Conservation (phyloP, 768 basidiomycete genomes). For the Sutorius australiensis region DNA sequence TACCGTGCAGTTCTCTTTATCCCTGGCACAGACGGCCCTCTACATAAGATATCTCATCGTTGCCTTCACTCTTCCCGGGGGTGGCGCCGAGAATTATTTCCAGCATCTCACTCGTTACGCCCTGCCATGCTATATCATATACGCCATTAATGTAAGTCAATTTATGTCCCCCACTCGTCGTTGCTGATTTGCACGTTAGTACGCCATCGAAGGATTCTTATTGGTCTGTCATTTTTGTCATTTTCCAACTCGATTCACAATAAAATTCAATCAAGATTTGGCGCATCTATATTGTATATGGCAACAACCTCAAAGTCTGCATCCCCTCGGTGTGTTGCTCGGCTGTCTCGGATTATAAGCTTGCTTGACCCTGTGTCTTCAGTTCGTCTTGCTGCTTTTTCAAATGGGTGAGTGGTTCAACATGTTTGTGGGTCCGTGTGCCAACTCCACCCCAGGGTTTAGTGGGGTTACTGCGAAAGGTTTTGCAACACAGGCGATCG, state of each 20-base stretch:
- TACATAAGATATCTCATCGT: not conserved
- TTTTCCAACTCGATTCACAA: not conserved
- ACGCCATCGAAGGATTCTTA: conserved; percentile 12
- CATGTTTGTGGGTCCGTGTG: too few species aligned
- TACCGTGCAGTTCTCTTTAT: conserved; percentile 16
- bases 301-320: conserved; percentile 11
- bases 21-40: conserved; percentile 4
- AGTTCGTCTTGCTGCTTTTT: conserved; percentile 12
- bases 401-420: conserved; percentile 13
- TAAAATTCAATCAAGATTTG: conserved; percentile 15
- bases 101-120: not conserved
- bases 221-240: conserved; percentile 8
- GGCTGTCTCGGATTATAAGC: not conserved
- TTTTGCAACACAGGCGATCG: not conserved
- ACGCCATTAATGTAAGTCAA: conserved; percentile 13
- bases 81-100: conserved; percentile 2
- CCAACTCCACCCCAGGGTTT: conserved; percentile 5
- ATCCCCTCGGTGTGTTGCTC: conserved; percentile 15
- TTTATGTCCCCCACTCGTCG: not conserved
- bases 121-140: conserved; percentile 17
- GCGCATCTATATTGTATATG: conserved; percentile 21
- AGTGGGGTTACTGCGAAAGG: conserved; percentile 8
- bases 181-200: conserved; percentile 2
- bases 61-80: not conserved
- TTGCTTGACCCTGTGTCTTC: not conserved